Base-by-base conservation (phyloP, 352 stramenopile genomes). In the Phytophthora pluvialis region DNA sequence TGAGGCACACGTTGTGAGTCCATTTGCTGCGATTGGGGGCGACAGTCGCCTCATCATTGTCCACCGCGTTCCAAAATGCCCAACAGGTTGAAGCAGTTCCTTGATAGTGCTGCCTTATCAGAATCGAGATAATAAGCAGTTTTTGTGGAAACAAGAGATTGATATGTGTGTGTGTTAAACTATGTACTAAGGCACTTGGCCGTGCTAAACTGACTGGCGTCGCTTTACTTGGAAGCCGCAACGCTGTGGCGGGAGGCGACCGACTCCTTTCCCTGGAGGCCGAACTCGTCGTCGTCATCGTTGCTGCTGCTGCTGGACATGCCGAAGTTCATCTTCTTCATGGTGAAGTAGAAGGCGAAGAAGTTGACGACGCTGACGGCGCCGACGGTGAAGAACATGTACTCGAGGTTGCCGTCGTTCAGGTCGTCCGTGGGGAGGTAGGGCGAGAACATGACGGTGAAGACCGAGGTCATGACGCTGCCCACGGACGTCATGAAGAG, bases 351-450 rank as follows among this genome's bases (percentile, higher is more conserved):
- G 62, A 83, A 90, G 15, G 67, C 65, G 39, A 84, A 25, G 56
- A 86, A 61, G 70, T 88, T 90, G 36, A 88, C 59, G n/a, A 85
- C 29, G 21, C 72, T 80, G 29, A 88, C 60, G 18, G 40, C 58
- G 11, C 73, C 80, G 38, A 89, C 69, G 1, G 68, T 72, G 67
- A 86, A 90, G 65, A 88, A 86, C 77, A 90, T 86, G 68, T 89
- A 88, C 76, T 90, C 81, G 31, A 90, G 59, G 67, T 89, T 58
- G 60, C 72, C 71, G 2, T 86, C 65, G 69, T 90, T 90, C 50
- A 90, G 56, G 70, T 89, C 48, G 69, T 90, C 64, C 11, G 60
- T 64, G 35, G 57, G 52, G 8, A 90, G 47, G 67, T 87, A 84
- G 48, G 64, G 70, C 35, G 65, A 60, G 70, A 88, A 90, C 70